These are phyloP conservation scores for Quercus tomentella DNA, from an alignment of 331 rosid species.

Conservation along the genomic window DNA sequence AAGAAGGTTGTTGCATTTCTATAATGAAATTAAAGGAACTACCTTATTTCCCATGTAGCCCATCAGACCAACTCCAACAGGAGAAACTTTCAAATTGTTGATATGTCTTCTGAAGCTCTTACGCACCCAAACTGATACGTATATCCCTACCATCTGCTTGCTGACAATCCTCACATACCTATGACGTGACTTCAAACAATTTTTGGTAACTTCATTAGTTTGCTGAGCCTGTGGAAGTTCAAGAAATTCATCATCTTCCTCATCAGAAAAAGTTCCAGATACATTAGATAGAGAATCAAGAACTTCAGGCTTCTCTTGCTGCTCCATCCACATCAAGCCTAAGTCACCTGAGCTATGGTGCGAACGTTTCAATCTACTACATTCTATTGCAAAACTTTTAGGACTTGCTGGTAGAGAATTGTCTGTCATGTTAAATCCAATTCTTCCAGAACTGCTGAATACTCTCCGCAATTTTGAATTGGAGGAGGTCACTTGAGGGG, in stretches of 20 bases:
- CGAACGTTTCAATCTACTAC: conserved; percentile 44
- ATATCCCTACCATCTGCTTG: conserved; percentile 99
- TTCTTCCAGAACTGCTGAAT: conserved; percentile 75
- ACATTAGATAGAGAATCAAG: conserved; percentile 47
- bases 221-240: conserved; percentile 37
- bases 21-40: conserved; percentile 11
- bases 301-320: conserved; percentile 37
- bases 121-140: conserved; percentile 89
- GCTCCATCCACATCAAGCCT: conserved; percentile 39
- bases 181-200: conserved; percentile 25
- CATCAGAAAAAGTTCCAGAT: conserved; percentile 39
- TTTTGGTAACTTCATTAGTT: conserved; percentile 7
- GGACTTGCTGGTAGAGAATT: conserved; percentile 30
- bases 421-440: conserved; percentile 46
- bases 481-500: conserved; percentile 57
- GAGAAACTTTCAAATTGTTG: conserved; percentile 79
- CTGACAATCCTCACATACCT: conserved; percentile 75
- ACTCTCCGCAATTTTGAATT: conserved; percentile 73
- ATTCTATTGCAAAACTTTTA: conserved; percentile 11
- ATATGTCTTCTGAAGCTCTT: conserved; percentile 84
- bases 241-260: conserved; percentile 47
- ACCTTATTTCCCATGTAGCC: conserved; percentile 99
- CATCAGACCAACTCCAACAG: conserved; percentile 96
- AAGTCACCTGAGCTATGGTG: conserved; percentile 68
- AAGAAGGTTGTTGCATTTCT: not conserved